These are phyloP conservation scores for Telopea speciosissima DNA, from an alignment of 177 flowering plant species.

Conservation along the genomic window DNA sequence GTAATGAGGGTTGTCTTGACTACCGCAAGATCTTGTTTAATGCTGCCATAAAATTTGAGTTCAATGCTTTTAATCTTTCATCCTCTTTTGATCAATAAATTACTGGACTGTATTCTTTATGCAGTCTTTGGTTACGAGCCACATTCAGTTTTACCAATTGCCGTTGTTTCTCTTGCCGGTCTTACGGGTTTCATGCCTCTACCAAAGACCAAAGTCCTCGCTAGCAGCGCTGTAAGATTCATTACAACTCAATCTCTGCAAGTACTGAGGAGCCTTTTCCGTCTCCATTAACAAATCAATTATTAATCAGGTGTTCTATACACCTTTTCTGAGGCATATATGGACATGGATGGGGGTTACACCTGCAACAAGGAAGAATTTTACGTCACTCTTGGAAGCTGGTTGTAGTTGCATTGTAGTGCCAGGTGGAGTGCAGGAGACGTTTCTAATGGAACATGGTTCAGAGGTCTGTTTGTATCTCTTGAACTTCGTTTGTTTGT, in stretches of 20 bases:
- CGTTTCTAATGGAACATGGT: conserved; percentile 59
- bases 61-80: neutral
- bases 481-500: neutral
- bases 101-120: conserved; percentile 11
- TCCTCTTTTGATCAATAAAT: neutral
- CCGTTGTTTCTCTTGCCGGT: conserved; percentile 63
- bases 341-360: conserved; percentile 91
- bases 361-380: conserved; percentile 68
- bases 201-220: conserved; percentile 72
- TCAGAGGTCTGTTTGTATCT: conserved; percentile 54
- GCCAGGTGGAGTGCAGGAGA: conserved; percentile 94
- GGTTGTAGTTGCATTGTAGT: conserved; percentile 85
- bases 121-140: conserved; percentile 94
- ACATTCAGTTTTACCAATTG: conserved; percentile 88
- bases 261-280: neutral
- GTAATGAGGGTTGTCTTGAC: neutral
- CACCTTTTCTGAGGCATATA: conserved; percentile 84
- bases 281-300: neutral
- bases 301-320: conserved; percentile 59
- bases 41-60: neutral
- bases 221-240: conserved; percentile 72
- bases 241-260: conserved; percentile 1
- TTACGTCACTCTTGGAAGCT: conserved; percentile 52
- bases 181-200: conserved; percentile 78
- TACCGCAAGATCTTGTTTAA: neutral